Evolutionary conservation across 805 yeast genomes (phyloP).

Genomic region (Lipomyces lipofer): DNA sequence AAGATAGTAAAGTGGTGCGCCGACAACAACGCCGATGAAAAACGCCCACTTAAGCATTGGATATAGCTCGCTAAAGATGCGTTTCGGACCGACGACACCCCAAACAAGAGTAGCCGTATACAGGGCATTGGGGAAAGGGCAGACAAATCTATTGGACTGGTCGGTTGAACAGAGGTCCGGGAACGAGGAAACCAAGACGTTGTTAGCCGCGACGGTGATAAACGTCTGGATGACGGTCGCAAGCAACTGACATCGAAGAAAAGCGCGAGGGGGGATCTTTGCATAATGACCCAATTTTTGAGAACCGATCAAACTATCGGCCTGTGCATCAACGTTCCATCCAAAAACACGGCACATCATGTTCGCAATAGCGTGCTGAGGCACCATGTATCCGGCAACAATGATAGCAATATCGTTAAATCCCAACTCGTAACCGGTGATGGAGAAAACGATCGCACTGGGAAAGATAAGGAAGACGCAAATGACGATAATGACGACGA

Average conservation of each 20-base stretch:
- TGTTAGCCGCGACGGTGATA: slow-evolving; percentile 49
- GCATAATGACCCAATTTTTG: slow-evolving; percentile 66
- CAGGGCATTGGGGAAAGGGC: slow-evolving; percentile 46
- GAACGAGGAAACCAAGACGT: slow-evolving; percentile 44
- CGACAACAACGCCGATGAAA: slow-evolving; percentile 26
- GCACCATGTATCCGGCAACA: slow-evolving; percentile 52
- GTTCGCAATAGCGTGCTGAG: slow-evolving; percentile 52
- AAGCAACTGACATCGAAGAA: slow-evolving; percentile 53
- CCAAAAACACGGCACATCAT: slow-evolving; percentile 59
- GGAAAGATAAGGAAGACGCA: slow-evolving; percentile 61
- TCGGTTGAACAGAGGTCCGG: slow-evolving; percentile 42
- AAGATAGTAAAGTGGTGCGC: slow-evolving; percentile 20
- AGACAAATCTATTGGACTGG: slow-evolving; percentile 47
- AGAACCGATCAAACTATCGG: slow-evolving; percentile 54
- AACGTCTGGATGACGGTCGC: slow-evolving; percentile 48
- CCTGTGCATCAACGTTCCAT: slow-evolving; percentile 54
- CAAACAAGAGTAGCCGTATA: slow-evolving; percentile 54
- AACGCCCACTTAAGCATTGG: slow-evolving; percentile 29
- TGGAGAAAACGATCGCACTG: slow-evolving; percentile 60
- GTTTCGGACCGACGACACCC: slow-evolving; percentile 64
- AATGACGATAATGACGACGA: slow-evolving; percentile 56
- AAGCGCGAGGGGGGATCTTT: slow-evolving; percentile 61
- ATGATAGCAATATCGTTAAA: slow-evolving; percentile 64
- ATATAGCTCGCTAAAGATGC: slow-evolving; percentile 35
- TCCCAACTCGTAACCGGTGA: slow-evolving; percentile 62